Evolutionary conservation across 169 alveolate genomes (phyloP), one percentile per base, ranked within the genome.

Genomic region (Plasmodium vinckei): DNA sequence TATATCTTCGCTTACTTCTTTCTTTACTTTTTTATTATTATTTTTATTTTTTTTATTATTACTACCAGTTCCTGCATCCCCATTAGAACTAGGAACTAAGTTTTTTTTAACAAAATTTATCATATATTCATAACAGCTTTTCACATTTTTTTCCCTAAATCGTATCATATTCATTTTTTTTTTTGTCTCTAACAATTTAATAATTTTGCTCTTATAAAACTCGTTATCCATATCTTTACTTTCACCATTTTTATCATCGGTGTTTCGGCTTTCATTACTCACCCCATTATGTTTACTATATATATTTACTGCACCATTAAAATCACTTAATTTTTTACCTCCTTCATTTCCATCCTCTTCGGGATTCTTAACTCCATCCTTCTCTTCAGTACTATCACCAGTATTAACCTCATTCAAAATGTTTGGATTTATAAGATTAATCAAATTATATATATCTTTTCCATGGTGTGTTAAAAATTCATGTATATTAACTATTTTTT

Each of bases 371-470:
- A 33, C 47, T 47, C 44, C 75, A 21, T 75, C 53, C 67, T 17
- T 60, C 23, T 68, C 61, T 21, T 4, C 44, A 68, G 12, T 15
- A 0, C 19, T 51, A 51, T 12, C 19, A 51, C 59, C 59, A 33
- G 5, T 19, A n/a, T 21, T 60, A 12, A 23, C 1, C 7, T 75
- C 88, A 61, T 63, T 64, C 13, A 75, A 61, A 46, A 75, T 61
- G 21, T 44, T 69, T 3, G 92, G 92, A 56, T 67, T 88, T 67
- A 87, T 92, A 87, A 92, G 93, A 93, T 59, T 93, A 94, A 87
- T 94, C 92, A 39, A 90, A 82, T 86, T 94, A 87, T 73, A 94
- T 88, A 90, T 89, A 93, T 79, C 92, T 92, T 72, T 92, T 87
- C 68, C 95, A 89, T 72, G 87, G 33, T 21, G n/a, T 53, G 67